Conservation (phyloP, 2,329 filamentous ascomycete genomes). For the Lecanicillium sp. region DNA sequence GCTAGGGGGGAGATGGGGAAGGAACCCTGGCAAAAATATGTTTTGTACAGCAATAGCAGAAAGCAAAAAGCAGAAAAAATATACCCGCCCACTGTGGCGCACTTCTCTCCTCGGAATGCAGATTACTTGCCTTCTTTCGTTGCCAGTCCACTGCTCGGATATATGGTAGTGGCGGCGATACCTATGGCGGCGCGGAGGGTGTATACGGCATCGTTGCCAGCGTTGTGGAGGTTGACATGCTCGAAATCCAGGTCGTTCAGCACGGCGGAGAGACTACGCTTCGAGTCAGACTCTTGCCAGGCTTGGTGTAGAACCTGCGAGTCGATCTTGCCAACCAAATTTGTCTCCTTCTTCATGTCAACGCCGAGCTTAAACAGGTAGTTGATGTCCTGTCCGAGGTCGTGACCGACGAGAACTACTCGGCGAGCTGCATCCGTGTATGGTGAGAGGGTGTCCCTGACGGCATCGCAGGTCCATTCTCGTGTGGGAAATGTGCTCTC, state of each 20-base stretch:
- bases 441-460: slow-evolving; percentile 29
- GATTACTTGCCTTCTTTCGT: not conserved
- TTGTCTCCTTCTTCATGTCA: slow-evolving; percentile 42
- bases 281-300: slow-evolving; percentile 44
- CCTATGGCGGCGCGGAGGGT: slow-evolving; percentile 67
- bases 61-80: slow-evolving; percentile 2
- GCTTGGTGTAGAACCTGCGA: slow-evolving; percentile 64
- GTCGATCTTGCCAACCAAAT: slow-evolving; percentile 60
- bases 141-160: slow-evolving; percentile 6
- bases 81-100: slow-evolving; percentile 1
- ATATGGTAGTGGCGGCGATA: slow-evolving; percentile 19
- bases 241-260: slow-evolving; percentile 57
- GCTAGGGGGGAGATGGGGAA: not conserved
- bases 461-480: slow-evolving; percentile 22
- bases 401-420: slow-evolving; percentile 75
- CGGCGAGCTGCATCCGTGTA: slow-evolving; percentile 30
- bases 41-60: slow-evolving; percentile 1
- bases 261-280: slow-evolving; percentile 51
- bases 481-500: slow-evolving; percentile 32
- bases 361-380: slow-evolving; percentile 62
- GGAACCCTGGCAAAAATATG: not conserved
- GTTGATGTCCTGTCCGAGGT: slow-evolving; percentile 56
- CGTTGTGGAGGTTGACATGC: slow-evolving; percentile 70
- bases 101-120: slow-evolving; percentile 6
- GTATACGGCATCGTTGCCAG: slow-evolving; percentile 77